phyloP scores from a whole-genome alignment of 2,329 filamentous ascomycete species.

The Clonostachys byssicola region DNA sequence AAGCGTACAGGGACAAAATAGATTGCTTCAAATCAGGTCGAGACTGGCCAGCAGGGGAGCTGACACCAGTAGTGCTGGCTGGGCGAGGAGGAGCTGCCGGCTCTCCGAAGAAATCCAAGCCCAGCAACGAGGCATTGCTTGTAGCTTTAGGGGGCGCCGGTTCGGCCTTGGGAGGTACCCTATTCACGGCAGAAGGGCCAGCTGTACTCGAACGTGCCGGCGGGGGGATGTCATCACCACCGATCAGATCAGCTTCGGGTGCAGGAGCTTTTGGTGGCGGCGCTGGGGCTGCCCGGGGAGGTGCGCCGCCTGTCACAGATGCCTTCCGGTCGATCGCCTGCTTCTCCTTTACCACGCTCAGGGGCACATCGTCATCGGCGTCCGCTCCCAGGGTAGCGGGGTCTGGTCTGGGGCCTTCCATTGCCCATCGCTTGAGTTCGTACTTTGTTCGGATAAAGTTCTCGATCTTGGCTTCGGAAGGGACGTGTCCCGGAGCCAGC shows the following conservation, averaged over 20 bases:
- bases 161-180: conserved; percentile 55
- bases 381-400: conserved; percentile 81
- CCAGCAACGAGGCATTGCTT: conserved; percentile 87
- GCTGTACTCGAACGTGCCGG: conserved; percentile 71
- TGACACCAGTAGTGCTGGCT: conserved; percentile 71
- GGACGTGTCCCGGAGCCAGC: conserved; percentile 82
- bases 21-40: conserved; percentile 95
- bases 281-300: conserved; percentile 2
- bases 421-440: conserved; percentile 98
- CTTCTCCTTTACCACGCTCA: conserved; percentile 63
- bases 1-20: conserved; percentile 90
- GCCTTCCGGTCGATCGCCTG: conserved; percentile 58
- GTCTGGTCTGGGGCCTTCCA: conserved; percentile 93
- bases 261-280: conserved; percentile 18
- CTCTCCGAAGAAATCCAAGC: conserved; percentile 86
- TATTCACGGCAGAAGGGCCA: conserved; percentile 56
- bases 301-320: conserved; percentile 31
- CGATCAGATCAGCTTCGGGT: conserved; percentile 75
- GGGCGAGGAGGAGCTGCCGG: conserved; percentile 70
- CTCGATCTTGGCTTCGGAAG: conserved; percentile 97
- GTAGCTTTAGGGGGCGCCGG: conserved; percentile 60
- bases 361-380: conserved; percentile 76
- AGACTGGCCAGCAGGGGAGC: conserved; percentile 60
- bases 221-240: conserved; percentile 62
- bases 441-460: conserved; percentile 99